These are phyloP conservation scores for Aspergillus carlsbadensis DNA, from an alignment of 495 filamentous ascomycete species.

Conservation along the genomic window DNA sequence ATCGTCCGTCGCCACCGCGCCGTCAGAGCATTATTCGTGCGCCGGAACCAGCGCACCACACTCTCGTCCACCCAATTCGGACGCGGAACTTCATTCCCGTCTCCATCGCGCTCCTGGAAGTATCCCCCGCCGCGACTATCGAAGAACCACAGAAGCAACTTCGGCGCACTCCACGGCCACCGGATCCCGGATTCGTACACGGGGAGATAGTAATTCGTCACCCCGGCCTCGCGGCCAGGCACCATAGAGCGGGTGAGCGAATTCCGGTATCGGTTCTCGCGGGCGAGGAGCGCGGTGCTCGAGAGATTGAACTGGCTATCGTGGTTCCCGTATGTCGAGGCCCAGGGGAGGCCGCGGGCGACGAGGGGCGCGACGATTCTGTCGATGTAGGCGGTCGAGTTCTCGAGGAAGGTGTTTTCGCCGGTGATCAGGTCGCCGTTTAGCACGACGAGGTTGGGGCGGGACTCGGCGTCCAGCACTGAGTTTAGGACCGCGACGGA, in stretches of 20 bases:
- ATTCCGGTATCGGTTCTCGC: constrained; percentile 53
- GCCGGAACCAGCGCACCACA: constrained; percentile 62
- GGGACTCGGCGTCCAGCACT: constrained; percentile 55
- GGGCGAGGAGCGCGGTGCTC: constrained; percentile 48
- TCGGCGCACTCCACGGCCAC: constrained; percentile 27
- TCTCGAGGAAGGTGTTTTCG: constrained; percentile 58
- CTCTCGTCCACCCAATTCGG: constrained; percentile 41
- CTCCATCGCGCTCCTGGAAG: constrained; percentile 39
- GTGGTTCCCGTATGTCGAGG: constrained; percentile 74
- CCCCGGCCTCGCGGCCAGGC: constrained; percentile 45
- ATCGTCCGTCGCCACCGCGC: constrained; percentile 41
- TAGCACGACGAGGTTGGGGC: constrained; percentile 59
- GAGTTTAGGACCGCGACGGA: constrained; percentile 58
- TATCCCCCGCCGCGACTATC: constrained; percentile 63
- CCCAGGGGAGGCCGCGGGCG: constrained; percentile 54
- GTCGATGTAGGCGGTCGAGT: constrained; percentile 60
- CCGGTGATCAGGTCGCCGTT: constrained; percentile 77
- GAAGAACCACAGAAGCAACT: constrained; percentile 72
- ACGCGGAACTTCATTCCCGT: constrained; percentile 28
- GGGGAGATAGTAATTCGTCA: constrained; percentile 68
- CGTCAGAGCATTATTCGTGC: constrained; percentile 44
- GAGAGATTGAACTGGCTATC: constrained; percentile 63
- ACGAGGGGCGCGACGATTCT: constrained; percentile 60
- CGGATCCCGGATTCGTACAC: constrained; percentile 34
- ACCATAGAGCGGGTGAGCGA: constrained; percentile 54